These are phyloP conservation scores for Phlegmacium glaucopus DNA, from an alignment of 768 basidiomycete species.

Conservation along the genomic window DNA sequence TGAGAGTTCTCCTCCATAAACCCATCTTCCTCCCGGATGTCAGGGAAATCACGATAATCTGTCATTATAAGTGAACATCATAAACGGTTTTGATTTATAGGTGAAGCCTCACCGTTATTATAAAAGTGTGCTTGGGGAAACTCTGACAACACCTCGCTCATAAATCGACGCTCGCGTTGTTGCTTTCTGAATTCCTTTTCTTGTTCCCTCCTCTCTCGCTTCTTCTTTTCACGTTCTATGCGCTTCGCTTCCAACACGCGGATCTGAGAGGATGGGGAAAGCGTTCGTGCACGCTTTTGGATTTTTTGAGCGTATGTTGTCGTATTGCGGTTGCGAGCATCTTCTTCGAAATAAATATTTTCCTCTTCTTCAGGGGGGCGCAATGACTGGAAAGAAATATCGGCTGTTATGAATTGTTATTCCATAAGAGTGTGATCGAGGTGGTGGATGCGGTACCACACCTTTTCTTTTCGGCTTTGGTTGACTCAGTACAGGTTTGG, in stretches of 20 bases:
- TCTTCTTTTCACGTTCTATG: slow-evolving; percentile 38
- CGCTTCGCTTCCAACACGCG: slow-evolving; percentile 36
- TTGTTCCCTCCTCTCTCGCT: slow-evolving; percentile 35
- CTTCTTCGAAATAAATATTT: slow-evolving; percentile 25
- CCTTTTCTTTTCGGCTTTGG: slow-evolving; percentile 49
- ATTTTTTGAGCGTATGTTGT: slow-evolving; percentile 28
- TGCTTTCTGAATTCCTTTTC: slow-evolving; percentile 36
- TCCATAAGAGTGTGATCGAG: not conserved
- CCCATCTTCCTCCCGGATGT: not conserved
- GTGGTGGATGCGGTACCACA: slow-evolving; percentile 15
- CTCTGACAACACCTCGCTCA: slow-evolving; percentile 39
- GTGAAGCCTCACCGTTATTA: slow-evolving; percentile 9
- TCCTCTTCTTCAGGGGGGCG: slow-evolving; percentile 31
- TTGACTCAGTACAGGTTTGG: slow-evolving; percentile 5
- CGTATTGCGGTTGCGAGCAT: slow-evolving; percentile 28
- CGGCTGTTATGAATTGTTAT: slow-evolving; percentile 20
- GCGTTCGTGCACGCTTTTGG: slow-evolving; percentile 50
- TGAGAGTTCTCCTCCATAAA: not conserved
- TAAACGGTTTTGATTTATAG: not conserved
- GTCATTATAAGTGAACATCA: not conserved
- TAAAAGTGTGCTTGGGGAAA: slow-evolving; percentile 22
- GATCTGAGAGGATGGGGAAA: slow-evolving; percentile 38
- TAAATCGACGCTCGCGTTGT: slow-evolving; percentile 33
- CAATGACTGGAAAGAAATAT: slow-evolving; percentile 32
- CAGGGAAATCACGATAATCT: not conserved